A percentile compares a stretch with the other conserved stretches of the same genome.
These are phyloP conservation scores for Pinus tabuliformis DNA, from an alignment of 75 land plant species.

Conservation along the genomic window DNA sequence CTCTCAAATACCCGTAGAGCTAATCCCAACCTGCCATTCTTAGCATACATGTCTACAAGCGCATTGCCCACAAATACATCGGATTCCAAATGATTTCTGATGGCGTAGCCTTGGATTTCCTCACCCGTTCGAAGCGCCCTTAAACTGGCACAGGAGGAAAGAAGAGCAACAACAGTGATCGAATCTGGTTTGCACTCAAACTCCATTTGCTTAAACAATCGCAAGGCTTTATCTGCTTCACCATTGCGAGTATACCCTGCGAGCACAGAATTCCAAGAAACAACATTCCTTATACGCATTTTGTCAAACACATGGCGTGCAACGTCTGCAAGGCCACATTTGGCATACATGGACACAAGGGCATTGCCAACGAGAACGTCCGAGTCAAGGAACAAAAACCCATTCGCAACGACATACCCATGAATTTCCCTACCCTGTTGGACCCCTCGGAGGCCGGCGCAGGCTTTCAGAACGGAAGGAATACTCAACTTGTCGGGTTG, in stretches of 20 bases:
- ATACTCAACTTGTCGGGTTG: background rate
- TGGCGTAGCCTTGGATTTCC: no score
- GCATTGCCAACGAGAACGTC: constrained; percentile 10
- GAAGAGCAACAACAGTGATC: constrained; percentile 1
- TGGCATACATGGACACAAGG: constrained; percentile 20
- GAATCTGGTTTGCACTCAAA: constrained; percentile 2
- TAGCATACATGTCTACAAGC: no score
- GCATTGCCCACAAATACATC: no score
- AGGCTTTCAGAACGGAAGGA: constrained; percentile 11
- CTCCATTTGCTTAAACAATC: constrained; percentile 6
- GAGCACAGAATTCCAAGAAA: constrained; percentile 18
- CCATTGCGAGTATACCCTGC: constrained; percentile 11
- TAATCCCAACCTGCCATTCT: constrained; percentile 11
- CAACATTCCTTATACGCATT: background rate
- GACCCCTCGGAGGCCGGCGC: constrained; percentile 2
- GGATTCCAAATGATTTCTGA: no score
- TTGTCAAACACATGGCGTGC: constrained; percentile 14
- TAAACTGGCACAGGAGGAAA: constrained; percentile 12
- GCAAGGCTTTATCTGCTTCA: constrained; percentile 1
- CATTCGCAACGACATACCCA: background rate
- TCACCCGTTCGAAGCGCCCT: no score
- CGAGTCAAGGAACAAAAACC: background rate
- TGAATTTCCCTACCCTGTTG: constrained; percentile 11
- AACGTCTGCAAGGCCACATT: constrained; percentile 7
- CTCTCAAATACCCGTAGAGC: constrained; percentile 23